phyloP scores from a whole-genome alignment of 495 filamentous ascomycete species.

The Tuber aestivum region DNA sequence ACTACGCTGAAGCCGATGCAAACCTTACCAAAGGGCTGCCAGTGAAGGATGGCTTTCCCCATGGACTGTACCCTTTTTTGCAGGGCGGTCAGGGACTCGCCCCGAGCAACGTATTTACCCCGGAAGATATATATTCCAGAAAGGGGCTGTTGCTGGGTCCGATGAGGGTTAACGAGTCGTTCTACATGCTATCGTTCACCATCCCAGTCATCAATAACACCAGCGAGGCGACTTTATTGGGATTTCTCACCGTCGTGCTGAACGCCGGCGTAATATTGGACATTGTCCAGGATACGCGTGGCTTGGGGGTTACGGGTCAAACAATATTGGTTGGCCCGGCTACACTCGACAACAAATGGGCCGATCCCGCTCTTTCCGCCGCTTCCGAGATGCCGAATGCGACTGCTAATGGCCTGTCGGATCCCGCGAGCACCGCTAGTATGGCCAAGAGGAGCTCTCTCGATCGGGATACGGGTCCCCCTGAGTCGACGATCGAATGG shows the following conservation, averaged over 20 bases:
- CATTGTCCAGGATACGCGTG: slow-evolving; percentile 53
- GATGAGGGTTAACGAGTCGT: slow-evolving; percentile 51
- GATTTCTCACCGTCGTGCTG: slow-evolving; percentile 53
- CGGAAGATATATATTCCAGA: slow-evolving; percentile 45
- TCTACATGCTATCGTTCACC: slow-evolving; percentile 58
- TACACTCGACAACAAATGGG: slow-evolving; percentile 49
- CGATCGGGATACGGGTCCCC: background rate
- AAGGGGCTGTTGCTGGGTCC: slow-evolving; percentile 56
- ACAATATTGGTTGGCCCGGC: slow-evolving; percentile 56
- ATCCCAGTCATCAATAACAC: slow-evolving; percentile 62
- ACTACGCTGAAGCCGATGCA: slow-evolving; percentile 18
- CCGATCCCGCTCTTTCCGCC: slow-evolving; percentile 21
- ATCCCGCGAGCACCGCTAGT: background rate
- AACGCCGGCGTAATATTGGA: slow-evolving; percentile 53
- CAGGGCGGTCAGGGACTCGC: slow-evolving; percentile 20
- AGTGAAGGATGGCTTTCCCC: slow-evolving; percentile 38
- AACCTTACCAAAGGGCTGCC: slow-evolving; percentile 46
- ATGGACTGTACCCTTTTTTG: slow-evolving; percentile 54
- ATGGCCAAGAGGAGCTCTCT: slow-evolving; percentile 18
- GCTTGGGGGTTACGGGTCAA: slow-evolving; percentile 54
- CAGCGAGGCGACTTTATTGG: slow-evolving; percentile 49
- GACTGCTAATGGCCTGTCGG: slow-evolving; percentile 7
- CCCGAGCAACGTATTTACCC: slow-evolving; percentile 31
- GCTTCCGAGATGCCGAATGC: slow-evolving; percentile 12
- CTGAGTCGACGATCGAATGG: slow-evolving; percentile 17